Conservation (phyloP, 768 basidiomycete species). For the Candolleomyces aberdarensis region DNA sequence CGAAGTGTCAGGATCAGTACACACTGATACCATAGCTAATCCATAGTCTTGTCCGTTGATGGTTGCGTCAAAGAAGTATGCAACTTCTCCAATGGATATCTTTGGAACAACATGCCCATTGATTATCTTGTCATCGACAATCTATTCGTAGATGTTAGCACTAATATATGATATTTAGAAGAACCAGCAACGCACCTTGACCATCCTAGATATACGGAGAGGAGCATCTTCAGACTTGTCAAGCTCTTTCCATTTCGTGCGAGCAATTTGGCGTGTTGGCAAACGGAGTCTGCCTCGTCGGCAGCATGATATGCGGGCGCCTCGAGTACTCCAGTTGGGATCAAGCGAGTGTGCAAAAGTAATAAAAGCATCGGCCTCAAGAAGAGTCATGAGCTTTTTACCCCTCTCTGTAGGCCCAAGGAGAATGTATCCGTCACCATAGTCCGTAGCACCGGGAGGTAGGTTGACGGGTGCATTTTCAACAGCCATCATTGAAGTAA, state of each 20-base stretch:
- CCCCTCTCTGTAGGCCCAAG: slow-evolving; percentile 12
- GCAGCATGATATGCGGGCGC: neutral
- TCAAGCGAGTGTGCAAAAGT: neutral
- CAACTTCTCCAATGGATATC: neutral
- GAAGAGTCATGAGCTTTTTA: slow-evolving; percentile 1
- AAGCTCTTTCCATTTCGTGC: neutral
- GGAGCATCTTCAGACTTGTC: neutral
- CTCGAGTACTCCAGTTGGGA: neutral
- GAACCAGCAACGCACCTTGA: neutral
- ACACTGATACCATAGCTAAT: neutral
- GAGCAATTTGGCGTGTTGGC: neutral
- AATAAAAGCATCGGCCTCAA: neutral
- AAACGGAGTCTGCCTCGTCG: neutral
- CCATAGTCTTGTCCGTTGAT: neutral
- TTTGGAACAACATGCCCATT: too few species aligned
- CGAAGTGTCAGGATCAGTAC: neutral
- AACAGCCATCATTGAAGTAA: slow-evolving; percentile 10
- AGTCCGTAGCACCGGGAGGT: slow-evolving; percentile 12
- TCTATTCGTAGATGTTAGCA: neutral
- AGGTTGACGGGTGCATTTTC: slow-evolving; percentile 6
- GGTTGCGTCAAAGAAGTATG: neutral
- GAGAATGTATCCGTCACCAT: slow-evolving; percentile 15
- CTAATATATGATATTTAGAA: neutral
- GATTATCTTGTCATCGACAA: neutral
- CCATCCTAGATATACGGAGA: neutral